These are phyloP conservation scores for Kwoniella mangroviensis DNA, from an alignment of 768 basidiomycete species.

Conservation along the genomic window DNA sequence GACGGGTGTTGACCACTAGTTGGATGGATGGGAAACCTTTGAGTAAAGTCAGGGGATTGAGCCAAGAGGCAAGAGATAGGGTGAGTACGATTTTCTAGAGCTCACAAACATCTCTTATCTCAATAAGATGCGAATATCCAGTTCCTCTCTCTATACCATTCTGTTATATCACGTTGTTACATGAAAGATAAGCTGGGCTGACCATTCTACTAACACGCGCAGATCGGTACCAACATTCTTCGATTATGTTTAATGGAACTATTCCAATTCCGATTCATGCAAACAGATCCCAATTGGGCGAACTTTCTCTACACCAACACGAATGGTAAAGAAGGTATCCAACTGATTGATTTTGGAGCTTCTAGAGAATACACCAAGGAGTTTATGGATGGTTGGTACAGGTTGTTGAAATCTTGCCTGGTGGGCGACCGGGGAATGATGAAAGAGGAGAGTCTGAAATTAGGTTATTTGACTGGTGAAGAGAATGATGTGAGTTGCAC, in stretches of 20 bases:
- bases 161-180: background rate
- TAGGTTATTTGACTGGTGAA: slow-evolving; percentile 88
- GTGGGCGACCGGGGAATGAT: slow-evolving; percentile 70
- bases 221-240: slow-evolving; percentile 84
- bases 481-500: slow-evolving; percentile 71
- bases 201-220: background rate
- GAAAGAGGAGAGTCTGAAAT: slow-evolving; percentile 71
- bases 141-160: background rate
- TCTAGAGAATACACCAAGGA: slow-evolving; percentile 79
- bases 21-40: slow-evolving; percentile 78
- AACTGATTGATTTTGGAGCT: slow-evolving; percentile 94
- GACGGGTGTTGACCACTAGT: slow-evolving; percentile 87
- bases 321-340: slow-evolving; percentile 49
- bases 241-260: slow-evolving; percentile 87
- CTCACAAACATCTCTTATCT: no score
- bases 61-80: slow-evolving; percentile 71
- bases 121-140: no score
- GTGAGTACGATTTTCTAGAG: slow-evolving; percentile 60
- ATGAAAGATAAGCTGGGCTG: background rate
- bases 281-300: slow-evolving; percentile 98
- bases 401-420: slow-evolving; percentile 80
- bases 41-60: slow-evolving; percentile 64
- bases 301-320: slow-evolving; percentile 85
- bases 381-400: slow-evolving; percentile 88
- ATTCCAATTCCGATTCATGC: slow-evolving; percentile 90